Base-by-base conservation (phyloP, 306 rosid genomes). In the Carpinus viminea region DNA sequence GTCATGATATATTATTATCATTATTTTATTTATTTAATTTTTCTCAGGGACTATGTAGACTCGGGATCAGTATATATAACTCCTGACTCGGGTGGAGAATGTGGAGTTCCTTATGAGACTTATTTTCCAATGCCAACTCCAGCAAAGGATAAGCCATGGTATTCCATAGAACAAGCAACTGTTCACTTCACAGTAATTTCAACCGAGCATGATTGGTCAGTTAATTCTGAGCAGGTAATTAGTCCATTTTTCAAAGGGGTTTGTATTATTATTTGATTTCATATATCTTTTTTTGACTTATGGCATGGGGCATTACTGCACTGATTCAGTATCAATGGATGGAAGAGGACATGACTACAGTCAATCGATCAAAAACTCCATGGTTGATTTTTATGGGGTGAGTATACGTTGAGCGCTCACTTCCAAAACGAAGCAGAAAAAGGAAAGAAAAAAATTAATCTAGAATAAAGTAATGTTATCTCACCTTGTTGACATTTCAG, bases 81-180 rank as follows among this genome's bases (percentile, higher is more conserved):
- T 3, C 88, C 97, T 6, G 98, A 94, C 70, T 92, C 98, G 56
- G 97, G 98, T 5, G 98, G 97, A 24, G 97, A 94, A 86, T 88
- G 92, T 84, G 97, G 98, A 68, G 97, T 94, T 47, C 87, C 97
- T n/a, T 94, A 94, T 24, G 97, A 94, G 81, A 83, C 97, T 57
- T 92, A 92, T 74, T 92, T 91, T 82, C 91, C 80, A 43, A 94
- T 94, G 98, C 98, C 98, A 78, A 88, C 81, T 34, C 5, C 69
- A 34, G 93, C 75, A 64, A 89, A 86, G 84, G 98, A 94, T 80
- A 85, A 92, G 65, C 98, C 98, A 77, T 94, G 98, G 98, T 94
- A 92, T 83, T 92, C 97, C 31, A 91, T 91, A 62, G 97, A 94
- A 76, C 90, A 92, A 80, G 97, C 68, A 68, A 86, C 90, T 81